Evolutionary conservation across 2,329 filamentous ascomycete species (phyloP).

Genomic region (Orbilia brochopaga): DNA sequence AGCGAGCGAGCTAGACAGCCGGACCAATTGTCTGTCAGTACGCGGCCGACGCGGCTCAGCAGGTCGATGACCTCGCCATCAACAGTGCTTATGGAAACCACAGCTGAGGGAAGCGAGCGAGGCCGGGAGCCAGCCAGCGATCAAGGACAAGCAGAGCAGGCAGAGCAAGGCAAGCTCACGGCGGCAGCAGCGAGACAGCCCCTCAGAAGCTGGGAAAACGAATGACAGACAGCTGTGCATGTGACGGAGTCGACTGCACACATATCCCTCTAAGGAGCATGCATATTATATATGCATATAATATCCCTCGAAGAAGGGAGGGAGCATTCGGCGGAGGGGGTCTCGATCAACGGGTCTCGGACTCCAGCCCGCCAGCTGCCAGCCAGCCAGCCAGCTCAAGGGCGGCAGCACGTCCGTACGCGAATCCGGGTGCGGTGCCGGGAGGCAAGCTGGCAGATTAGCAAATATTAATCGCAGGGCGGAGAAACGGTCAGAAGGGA

Average conservation of each 20-base stretch:
- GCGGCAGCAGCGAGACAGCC: neutral
- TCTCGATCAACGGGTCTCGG: neutral
- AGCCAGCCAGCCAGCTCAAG: no score
- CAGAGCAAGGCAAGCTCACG: neutral
- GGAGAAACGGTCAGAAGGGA: no score
- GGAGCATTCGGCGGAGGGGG: neutral
- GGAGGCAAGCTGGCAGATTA: no score
- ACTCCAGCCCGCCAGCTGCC: no score
- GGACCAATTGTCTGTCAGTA: neutral
- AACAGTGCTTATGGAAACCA: neutral
- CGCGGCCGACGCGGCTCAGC: neutral
- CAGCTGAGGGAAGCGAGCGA: neutral
- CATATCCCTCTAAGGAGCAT: no score
- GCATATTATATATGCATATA: neutral
- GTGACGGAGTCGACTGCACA: neutral
- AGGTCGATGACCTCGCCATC: neutral
- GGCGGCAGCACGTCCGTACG: no score
- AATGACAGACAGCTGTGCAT: neutral
- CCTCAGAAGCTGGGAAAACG: neutral
- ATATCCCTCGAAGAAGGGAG: no score
- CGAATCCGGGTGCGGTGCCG: no score
- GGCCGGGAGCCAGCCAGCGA: neutral
- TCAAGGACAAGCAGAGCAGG: no score
- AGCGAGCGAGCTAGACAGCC: neutral
- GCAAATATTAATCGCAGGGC: no score